Base-by-base conservation (phyloP, 805 yeast genomes). In the Huiozyma naganishii region DNA sequence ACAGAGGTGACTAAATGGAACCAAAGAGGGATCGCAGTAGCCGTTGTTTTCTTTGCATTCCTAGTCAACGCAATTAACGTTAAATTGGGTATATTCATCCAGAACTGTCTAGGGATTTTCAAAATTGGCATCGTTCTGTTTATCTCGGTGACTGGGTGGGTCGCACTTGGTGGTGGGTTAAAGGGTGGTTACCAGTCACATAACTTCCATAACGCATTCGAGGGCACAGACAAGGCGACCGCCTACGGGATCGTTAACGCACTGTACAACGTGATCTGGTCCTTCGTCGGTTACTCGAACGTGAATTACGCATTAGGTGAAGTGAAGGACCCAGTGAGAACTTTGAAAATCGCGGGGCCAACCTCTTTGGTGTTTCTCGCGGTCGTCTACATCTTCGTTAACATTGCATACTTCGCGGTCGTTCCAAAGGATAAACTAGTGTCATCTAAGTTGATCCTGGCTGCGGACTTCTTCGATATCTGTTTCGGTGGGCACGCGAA, bases 261-360 rank as follows among this genome's bases (percentile, higher is more conserved):
- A 6, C 69, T 84, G 44, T 83, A 83, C 67, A 83, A 82, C 55
- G 85, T 84, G 45, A 83, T 84, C 56, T 84, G 90, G 90, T 81
- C 90, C 1, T 84, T 77, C 53, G 76, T 83, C 53, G 94, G 94
- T 41, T 84, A 83, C 59, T 80, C 89, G 35, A 84, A 84, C 57
- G 89, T 81, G 42, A 83, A 84, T 64, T 83, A 84, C 54, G 90
- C 92, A 6, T 70, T 83, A 40, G 85, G 88, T 54, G 95, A 84
- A 65, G 77, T 79, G 41, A 79, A 75, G 58, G 73, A 85, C 60
- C 92, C 94, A 2, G 74, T 75, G 39, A 74, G 75, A 53, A 79
- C 84, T 40, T 73, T 83, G 59, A 77, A 68, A 55, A 62, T 73
- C 44, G 88, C 90, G 11, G 94, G 89, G 38, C 95, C 95, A 36